Evolutionary conservation across 768 basidiomycete species (phyloP).

Genomic region (Tylopilus plumbeoviolaceoides): DNA sequence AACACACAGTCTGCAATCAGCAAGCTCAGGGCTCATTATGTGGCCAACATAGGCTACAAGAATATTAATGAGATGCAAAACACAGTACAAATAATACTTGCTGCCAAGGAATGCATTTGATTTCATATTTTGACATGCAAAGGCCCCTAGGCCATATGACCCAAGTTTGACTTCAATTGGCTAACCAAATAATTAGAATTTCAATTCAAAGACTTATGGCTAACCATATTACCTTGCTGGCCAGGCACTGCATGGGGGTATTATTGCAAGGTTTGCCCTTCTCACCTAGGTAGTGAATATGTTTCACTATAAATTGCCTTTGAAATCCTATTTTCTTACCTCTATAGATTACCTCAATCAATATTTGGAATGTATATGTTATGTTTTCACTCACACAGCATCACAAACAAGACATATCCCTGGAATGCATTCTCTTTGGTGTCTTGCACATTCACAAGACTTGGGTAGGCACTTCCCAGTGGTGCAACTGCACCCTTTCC

Average conservation of each 20-base stretch:
- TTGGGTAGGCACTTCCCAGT: slow-evolving; percentile 27
- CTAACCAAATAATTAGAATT: slow-evolving; percentile 21
- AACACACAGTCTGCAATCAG: slow-evolving; percentile 9
- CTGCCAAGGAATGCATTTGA: slow-evolving; percentile 32
- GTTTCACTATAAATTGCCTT: background rate
- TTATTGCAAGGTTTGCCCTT: slow-evolving; percentile 25
- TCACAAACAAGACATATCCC: slow-evolving; percentile 45
- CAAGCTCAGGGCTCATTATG: slow-evolving; percentile 12
- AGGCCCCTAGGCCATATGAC: slow-evolving; percentile 43
- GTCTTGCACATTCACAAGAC: slow-evolving; percentile 36
- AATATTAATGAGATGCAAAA: background rate
- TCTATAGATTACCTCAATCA: slow-evolving; percentile 9
- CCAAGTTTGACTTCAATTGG: slow-evolving; percentile 33
- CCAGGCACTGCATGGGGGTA: slow-evolving; percentile 24
- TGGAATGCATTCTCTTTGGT: slow-evolving; percentile 48
- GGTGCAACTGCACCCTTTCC: slow-evolving; percentile 9
- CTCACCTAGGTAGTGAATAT: slow-evolving; percentile 12
- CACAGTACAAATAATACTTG: background rate
- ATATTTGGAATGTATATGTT: background rate
- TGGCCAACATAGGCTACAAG: slow-evolving; percentile 40
- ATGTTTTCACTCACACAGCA: slow-evolving; percentile 33
- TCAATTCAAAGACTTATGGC: background rate
- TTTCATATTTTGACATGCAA: slow-evolving; percentile 30
- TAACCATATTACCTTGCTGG: slow-evolving; percentile 16
- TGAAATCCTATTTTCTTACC: slow-evolving; percentile 8